Evolutionary conservation across 2,329 filamentous ascomycete genomes (phyloP).

Genomic region (Paracamarosporium sp.): DNA sequence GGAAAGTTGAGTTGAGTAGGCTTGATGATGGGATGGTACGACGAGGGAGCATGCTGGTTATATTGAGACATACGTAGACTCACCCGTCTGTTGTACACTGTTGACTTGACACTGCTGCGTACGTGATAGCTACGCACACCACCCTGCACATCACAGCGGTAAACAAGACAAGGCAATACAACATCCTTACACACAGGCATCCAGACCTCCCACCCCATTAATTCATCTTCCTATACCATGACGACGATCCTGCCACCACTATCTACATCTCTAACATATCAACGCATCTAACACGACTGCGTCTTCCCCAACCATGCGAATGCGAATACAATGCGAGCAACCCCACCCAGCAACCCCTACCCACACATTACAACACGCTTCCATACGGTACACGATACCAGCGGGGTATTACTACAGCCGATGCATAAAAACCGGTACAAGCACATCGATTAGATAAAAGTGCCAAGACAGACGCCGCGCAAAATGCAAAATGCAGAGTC

Average conservation of each 20-base stretch:
- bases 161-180: no score
- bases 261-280: not conserved
- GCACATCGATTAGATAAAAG: no score
- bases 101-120: not conserved
- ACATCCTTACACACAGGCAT: no score
- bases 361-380: not conserved
- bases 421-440: not conserved
- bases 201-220: not conserved
- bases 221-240: not conserved
- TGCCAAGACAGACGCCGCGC: not conserved
- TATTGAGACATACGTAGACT: not conserved
- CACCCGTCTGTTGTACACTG: no score
- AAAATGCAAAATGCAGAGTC: not conserved
- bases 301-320: no score
- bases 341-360: not conserved
- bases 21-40: not conserved
- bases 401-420: conserved; percentile 2
- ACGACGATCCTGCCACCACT: not conserved
- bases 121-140: no score
- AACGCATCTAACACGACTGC: no score
- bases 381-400: no score
- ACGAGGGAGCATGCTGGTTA: not conserved
- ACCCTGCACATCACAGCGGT: no score
- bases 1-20: conserved; percentile 5
- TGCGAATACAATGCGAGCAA: not conserved